Evolutionary conservation across 371 early-diverging fungal genomes (phyloP), one percentile per base, ranked within the genome.

Genomic region (Aphelidium insulamus): DNA sequence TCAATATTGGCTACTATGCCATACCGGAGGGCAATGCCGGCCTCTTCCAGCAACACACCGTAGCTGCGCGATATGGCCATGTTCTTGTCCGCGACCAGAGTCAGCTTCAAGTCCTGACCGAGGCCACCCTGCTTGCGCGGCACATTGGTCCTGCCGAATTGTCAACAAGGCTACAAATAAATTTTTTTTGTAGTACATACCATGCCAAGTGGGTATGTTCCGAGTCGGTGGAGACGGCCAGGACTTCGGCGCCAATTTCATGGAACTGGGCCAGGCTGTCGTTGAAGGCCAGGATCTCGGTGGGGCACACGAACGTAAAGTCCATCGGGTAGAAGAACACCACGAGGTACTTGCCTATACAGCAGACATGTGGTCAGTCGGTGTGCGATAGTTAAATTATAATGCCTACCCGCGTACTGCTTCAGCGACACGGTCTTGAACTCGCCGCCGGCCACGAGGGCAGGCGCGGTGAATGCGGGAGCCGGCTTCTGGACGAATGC

Each of bases 41-140:
- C 69, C 25, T 60, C 58, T 54, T 77, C 69, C 46, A 70, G 50
- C 45, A 72, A 65, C 41, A 91, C 75, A 41, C 72, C 74, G 56
- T 88, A 85, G 44, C 65, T 65, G 36, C 57, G 59, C 28, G 86
- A 52, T 27, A 95, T 77, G 50, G 72, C 58, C 62, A 77, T 77
- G 52, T 64, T 80, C 43, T 68, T 61, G 54, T 95, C 94, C 37
- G 83, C 67, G 15, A 87, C 46, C 49, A 80, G 49, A 21, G 78
- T 70, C 51, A 82, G 68, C 41, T 79, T 68, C 70, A 92, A 37
- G 36, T 38, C 71, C 30, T 63, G 62, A 32, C 92, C 88, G 22
- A 98, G 56, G 46, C 98, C 99, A 50, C 95, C 94, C 40, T 80
- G 50, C 47, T 69, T 68, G 38, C 77, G 64, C 24, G 72, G 66